Base-by-base conservation (phyloP, 208 protist genomes). In the Wallacemonas sp. region DNA sequence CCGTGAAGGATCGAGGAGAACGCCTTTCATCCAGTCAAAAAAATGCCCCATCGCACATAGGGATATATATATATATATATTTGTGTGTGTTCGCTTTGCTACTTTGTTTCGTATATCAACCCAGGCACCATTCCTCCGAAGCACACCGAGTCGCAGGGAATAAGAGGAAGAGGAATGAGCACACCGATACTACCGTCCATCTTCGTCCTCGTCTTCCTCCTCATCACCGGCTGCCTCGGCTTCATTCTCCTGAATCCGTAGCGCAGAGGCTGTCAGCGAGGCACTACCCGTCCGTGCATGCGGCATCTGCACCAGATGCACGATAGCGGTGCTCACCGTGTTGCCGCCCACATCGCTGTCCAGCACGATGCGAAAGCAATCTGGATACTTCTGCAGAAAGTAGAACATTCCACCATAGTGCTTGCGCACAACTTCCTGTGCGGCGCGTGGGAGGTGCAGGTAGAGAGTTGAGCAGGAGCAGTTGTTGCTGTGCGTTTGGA, bases 281-380 rank as follows among this genome's bases (percentile, higher is more conserved):
- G n/a, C n/a, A n/a, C n/a, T n/a, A n/a, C n/a, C n/a, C n/a, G n/a
- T n/a, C n/a, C n/a, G n/a, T n/a, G n/a, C n/a, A n/a, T n/a, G n/a
- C 42, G 91, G 91, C 3, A 92, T 59, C 58, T 91, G 73, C 26
- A 94, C 64, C 17, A 96, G 82, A 38, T 94, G 88, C 55, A 90
- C 80, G 11, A 92, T 69, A 1, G 84, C 91, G 49, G 73, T 78
- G 67, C 81, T 93, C 51, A 61, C 30, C 59, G 74, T 75, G 72
- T 94, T 94, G 4, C 66, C 63, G 14, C 27, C 81, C 24, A n/a
- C n/a, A n/a, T 92, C 86, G 1, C 68, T 73, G 45, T 71, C 66
- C n/a, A 96, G 62, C 8, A 96, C 86, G n/a, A 95, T 59, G 49
- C 77, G 84, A 64, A 96, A 96, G 68, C 91, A 91, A 56, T 88